Percentiles rank a stretch among this genome's conserved stretches.
These are phyloP conservation scores for Ophiostoma sp. DNA, from an alignment of 2,329 filamentous ascomycete species.

Conservation along the genomic window DNA sequence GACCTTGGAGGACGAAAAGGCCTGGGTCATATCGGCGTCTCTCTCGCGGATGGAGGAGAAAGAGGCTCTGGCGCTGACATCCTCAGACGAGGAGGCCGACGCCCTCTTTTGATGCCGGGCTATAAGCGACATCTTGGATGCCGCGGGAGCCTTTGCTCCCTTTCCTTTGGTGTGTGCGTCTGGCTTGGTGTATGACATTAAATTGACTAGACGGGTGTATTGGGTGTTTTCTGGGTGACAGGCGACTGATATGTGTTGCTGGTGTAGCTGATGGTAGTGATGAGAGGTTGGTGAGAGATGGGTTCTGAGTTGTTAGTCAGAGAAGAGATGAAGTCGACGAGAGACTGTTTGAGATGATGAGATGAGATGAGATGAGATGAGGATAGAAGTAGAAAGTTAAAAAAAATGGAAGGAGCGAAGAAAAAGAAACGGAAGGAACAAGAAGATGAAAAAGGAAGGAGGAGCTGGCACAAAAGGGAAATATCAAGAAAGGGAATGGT, in stretches of 20 bases:
- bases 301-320: conserved; percentile 12
- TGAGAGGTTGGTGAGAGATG: neutral
- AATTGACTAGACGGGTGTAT: conserved; percentile 15
- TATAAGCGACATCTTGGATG: conserved; percentile 22
- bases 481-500: neutral
- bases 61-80: conserved; percentile 43
- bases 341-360: neutral
- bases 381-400: neutral
- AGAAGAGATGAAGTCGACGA: neutral
- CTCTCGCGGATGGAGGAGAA: conserved; percentile 60
- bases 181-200: conserved; percentile 21
- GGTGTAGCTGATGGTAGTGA: neutral
- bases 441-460: conserved; percentile 4
- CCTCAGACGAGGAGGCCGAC: conserved; percentile 23
- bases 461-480: neutral
- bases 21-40: conserved; percentile 55
- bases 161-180: conserved; percentile 19
- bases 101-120: conserved; percentile 20
- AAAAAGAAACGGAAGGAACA: neutral
- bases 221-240: neutral
- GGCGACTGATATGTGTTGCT: neutral
- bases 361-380: neutral
- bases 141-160: conserved; percentile 21
- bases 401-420: conserved; percentile 2
- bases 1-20: conserved; percentile 58